These are phyloP conservation scores for Penicillium sp. DNA, from an alignment of 2,329 filamentous ascomycete species.

Conservation along the genomic window DNA sequence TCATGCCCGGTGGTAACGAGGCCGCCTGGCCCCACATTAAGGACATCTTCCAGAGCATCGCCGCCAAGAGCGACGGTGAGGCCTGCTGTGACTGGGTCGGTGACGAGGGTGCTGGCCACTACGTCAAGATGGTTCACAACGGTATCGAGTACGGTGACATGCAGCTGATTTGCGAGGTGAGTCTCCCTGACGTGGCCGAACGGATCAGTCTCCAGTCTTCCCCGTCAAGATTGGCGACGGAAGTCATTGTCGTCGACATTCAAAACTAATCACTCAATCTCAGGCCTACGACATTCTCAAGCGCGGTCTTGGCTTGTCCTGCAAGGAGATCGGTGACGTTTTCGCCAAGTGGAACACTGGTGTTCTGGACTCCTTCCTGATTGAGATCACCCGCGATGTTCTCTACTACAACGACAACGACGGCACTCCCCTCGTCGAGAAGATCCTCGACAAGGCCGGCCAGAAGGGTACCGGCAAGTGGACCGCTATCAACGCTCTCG, in stretches of 20 bases:
- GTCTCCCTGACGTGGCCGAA: not conserved
- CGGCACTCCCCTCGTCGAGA: conserved; percentile 84
- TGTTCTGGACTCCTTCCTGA: conserved; percentile 96
- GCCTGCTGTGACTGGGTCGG: conserved; percentile 99
- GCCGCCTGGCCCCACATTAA: conserved; percentile 97
- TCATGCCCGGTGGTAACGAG: conserved; percentile 99
- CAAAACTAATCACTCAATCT: not conserved
- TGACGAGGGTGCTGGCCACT: conserved; percentile 98
- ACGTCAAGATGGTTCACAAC: conserved; percentile 99
- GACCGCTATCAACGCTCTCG: conserved; percentile 98
- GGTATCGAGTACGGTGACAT: conserved; percentile 99
- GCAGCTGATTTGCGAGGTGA: conserved; percentile 94
- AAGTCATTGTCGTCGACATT: too few species aligned
- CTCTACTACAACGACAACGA: conserved; percentile 98
- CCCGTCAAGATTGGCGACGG: too few species aligned
- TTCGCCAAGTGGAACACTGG: conserved; percentile 97
- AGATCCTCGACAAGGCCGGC: conserved; percentile 96
- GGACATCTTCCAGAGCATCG: conserved; percentile 96
- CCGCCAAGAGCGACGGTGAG: conserved; percentile 95
- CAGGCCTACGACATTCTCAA: conserved; percentile 99
- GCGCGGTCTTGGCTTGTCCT: conserved; percentile 80
- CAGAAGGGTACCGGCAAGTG: conserved; percentile 99
- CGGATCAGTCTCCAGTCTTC: not conserved
- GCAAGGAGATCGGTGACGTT: conserved; percentile 94
- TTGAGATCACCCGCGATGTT: conserved; percentile 98